Percentiles rank a stretch among this genome's conserved stretches.
Evolutionary conservation across 352 stramenopile species (phyloP).

Genomic region (Pythium monospermum): DNA sequence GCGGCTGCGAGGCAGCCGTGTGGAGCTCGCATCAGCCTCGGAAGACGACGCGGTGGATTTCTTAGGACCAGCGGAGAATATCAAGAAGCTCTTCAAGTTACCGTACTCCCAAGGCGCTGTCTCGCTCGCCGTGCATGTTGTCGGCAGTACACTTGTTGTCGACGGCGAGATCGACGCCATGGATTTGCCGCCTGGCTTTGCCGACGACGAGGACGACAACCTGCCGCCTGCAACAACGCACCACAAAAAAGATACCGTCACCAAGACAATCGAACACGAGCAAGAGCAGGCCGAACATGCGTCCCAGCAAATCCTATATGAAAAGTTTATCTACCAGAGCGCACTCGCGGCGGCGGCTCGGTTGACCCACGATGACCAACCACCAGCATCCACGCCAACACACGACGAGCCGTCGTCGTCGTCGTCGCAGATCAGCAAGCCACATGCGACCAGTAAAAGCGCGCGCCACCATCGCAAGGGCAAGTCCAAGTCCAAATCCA

Average conservation of each 20-base stretch:
- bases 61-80: conserved; percentile 76
- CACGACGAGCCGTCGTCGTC: background rate
- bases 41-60: conserved; percentile 76
- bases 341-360: conserved; percentile 33
- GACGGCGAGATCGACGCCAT: conserved; percentile 70
- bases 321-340: conserved; percentile 87
- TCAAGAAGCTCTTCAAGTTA: conserved; percentile 85
- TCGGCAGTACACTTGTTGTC: conserved; percentile 74
- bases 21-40: conserved; percentile 63
- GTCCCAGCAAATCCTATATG: conserved; percentile 57
- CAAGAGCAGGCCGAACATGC: conserved; percentile 35
- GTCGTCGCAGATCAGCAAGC: background rate
- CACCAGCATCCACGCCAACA: background rate
- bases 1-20: conserved; percentile 48
- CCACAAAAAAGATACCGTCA: conserved; percentile 25
- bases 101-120: conserved; percentile 74
- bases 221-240: background rate
- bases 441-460: background rate
- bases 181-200: conserved; percentile 66
- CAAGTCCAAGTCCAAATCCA: background rate
- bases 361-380: conserved; percentile 19
- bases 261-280: conserved; percentile 52
- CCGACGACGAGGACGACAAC: conserved; percentile 37
- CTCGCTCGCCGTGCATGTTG: conserved; percentile 77
- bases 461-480: background rate